Percentiles rank a stretch among this genome's conserved stretches.
Conservation (phyloP, 73 alveolate genomes). For the Stentor roeselii region DNA sequence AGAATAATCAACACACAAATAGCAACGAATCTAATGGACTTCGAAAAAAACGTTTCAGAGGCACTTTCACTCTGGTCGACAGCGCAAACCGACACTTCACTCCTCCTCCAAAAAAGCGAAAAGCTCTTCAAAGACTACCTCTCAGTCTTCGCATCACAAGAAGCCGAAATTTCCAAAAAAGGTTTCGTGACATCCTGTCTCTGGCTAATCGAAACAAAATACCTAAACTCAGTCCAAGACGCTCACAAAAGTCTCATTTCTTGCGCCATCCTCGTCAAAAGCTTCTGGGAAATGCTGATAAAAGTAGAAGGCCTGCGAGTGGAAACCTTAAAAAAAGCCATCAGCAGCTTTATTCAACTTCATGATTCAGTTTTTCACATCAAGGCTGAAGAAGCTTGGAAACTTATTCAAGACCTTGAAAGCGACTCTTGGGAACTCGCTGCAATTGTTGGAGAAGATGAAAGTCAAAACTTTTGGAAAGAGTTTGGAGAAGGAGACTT, state of each 20-base stretch:
- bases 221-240: not conserved
- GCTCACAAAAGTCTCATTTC: not conserved
- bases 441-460: not conserved
- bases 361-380: not conserved
- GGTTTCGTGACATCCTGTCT: not conserved
- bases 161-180: not conserved
- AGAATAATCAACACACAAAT: not conserved
- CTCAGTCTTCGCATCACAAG: not conserved
- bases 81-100: not conserved
- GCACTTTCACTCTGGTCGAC: not conserved
- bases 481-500: not conserved
- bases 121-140: not conserved
- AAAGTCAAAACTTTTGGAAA: too few species aligned
- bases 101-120: not conserved
- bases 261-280: not conserved
- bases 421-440: not conserved
- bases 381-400: not conserved
- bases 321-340: not conserved
- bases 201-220: not conserved
- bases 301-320: not conserved
- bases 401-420: not conserved
- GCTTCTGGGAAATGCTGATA: not conserved
- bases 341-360: not conserved
- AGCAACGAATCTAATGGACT: not conserved
- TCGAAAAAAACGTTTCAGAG: not conserved